Base-by-base conservation (phyloP, 148 eudicot genomes). In the Amaranthus cruentus region DNA sequence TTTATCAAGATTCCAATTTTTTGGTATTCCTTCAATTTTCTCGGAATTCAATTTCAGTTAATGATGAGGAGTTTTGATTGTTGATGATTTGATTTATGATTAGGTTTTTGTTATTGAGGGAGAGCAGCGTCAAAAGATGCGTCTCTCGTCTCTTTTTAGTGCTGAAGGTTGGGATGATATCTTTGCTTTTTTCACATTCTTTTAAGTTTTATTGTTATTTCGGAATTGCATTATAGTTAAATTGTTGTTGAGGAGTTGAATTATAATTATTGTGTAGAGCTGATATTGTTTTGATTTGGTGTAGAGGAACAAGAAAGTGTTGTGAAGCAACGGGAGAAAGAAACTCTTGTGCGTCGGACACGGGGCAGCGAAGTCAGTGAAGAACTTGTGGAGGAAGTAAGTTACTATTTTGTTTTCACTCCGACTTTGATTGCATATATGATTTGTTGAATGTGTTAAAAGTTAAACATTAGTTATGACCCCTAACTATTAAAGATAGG, bases 61-160 rank as follows among this genome's bases (percentile, higher is more conserved):
- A 44, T 47, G 46, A 47, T 18, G 44, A 56, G 59, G 47, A 70
- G 53, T 44, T 66, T 11, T 48, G 49, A 9, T 42, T 68, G n/a
- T 21, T 60, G 63, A 21, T 60, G 56, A 54, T 54, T 54, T 46
- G 2, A 63, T 44, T 4, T 47, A 7, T 52, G 72, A 49, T 69
- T 47, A 63, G 57, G 53, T 78, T 28, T 28, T 28, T 79, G 65
- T 68, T 59, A 53, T 2, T 64, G 72, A 84, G 85, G 87, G 74
- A 56, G 77, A 77, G 6, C 64, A 55, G 58, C 48, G 48, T 1
- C 72, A 82, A 60, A 78, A 69, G 75, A 79, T 77, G 62, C 78
- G 80, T n/a, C 71, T 82, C 4, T 82, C 87, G 2, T 76, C 85
- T 64, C 83, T 84, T 57, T 72, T 84, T 28, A 72, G 51, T 15